These are phyloP conservation scores for Prunus campanulata DNA, from an alignment of 306 rosid genomes.

Conservation along the genomic window DNA sequence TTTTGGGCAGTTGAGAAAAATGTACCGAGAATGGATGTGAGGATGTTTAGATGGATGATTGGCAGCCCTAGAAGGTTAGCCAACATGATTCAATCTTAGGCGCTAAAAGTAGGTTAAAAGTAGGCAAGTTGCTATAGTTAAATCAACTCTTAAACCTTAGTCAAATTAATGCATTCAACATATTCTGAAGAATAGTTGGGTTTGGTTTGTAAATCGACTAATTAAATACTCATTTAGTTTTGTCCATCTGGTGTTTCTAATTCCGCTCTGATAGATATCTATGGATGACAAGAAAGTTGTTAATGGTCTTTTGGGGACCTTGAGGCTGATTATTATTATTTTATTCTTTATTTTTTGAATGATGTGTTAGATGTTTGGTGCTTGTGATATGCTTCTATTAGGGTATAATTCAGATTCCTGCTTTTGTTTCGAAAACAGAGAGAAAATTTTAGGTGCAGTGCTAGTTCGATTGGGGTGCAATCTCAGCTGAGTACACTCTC, in stretches of 20 bases:
- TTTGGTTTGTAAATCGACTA: not conserved
- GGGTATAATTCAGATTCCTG: constrained; percentile 27
- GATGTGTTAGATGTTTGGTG: constrained; percentile 6
- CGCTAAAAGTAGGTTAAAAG: not conserved
- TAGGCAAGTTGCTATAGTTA: not conserved
- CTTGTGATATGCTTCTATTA: constrained; percentile 19
- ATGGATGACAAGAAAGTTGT: not conserved
- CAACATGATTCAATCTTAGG: not conserved
- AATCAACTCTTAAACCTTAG: not conserved
- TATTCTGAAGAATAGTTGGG: not conserved
- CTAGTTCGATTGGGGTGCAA: constrained; percentile 90
- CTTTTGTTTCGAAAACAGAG: constrained; percentile 53
- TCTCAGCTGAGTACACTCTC: constrained; percentile 85
- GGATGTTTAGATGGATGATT: not conserved
- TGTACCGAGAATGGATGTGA: not conserved
- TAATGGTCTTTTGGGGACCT: constrained; percentile 1
- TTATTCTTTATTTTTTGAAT: constrained; percentile 4
- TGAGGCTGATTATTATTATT: not conserved
- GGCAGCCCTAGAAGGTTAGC: not conserved
- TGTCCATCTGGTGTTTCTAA: not conserved
- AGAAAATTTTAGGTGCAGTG: constrained; percentile 74
- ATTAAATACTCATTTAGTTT: not conserved
- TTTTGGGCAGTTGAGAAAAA: constrained; percentile 4
- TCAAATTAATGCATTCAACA: not conserved
- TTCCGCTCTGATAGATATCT: not conserved